Evolutionary conservation across 2,329 filamentous ascomycete species (phyloP).

Genomic region (Paecilomyces niveus): DNA sequence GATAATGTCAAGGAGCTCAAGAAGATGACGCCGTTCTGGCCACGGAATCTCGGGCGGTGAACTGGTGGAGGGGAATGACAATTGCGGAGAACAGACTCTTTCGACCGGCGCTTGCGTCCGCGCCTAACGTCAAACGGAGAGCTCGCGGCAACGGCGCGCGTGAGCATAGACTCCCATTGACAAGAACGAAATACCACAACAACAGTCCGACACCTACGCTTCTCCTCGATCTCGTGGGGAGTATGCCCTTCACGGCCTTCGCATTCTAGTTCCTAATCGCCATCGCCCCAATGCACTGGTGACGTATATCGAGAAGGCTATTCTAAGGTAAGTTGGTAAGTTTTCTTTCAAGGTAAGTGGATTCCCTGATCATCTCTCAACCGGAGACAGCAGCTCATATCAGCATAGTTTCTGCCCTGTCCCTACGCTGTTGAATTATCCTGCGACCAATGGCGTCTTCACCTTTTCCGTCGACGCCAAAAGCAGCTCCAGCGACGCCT

Average conservation of each 20-base stretch:
- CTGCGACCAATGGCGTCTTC: constrained; percentile 26
- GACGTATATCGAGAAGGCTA: neutral
- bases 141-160: neutral
- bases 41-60: neutral
- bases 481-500: constrained; percentile 19
- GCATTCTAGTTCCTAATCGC: neutral
- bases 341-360: constrained; percentile 5
- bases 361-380: neutral
- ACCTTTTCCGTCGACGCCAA: constrained; percentile 37
- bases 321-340: constrained; percentile 13
- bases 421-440: neutral
- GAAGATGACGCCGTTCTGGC: neutral
- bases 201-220: neutral
- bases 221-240: neutral
- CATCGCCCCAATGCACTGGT: neutral
- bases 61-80: neutral
- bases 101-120: neutral
- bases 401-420: neutral
- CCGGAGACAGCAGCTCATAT: neutral
- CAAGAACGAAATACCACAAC: neutral
- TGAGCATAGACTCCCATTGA: neutral
- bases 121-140: neutral
- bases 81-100: neutral
- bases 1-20: neutral
- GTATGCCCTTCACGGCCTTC: neutral